These are phyloP conservation scores for Gnomoniopsis sp. DNA, from an alignment of 2,329 filamentous ascomycete genomes.

Conservation along the genomic window DNA sequence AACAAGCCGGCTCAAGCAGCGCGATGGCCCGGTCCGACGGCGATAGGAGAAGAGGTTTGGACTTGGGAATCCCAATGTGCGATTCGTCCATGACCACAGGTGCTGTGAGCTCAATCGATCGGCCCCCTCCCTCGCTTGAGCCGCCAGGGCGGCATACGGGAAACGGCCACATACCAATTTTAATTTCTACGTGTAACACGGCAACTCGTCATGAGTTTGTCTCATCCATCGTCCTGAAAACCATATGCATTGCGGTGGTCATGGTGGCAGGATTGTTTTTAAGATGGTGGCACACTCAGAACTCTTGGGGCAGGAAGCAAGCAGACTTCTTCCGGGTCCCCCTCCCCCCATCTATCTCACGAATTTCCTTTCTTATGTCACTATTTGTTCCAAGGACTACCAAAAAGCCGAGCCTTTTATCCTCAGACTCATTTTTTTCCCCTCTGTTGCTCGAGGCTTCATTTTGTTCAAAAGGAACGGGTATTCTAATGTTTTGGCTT, in stretches of 20 bases:
- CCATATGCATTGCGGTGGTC: too few species aligned
- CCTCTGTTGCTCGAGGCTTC: constrained; percentile 10
- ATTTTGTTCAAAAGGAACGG: constrained; percentile 5
- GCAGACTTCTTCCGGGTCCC: background rate
- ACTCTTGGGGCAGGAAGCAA: background rate
- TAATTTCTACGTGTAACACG: too few species aligned
- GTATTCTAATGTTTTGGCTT: constrained; percentile 6
- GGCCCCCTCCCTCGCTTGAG: background rate
- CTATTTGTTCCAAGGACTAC: background rate
- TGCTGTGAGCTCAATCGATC: background rate
- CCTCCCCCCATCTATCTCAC: background rate
- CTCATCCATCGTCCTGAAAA: too few species aligned
- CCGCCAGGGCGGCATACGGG: background rate
- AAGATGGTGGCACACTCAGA: background rate
- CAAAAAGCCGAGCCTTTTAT: background rate
- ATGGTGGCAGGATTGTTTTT: background rate
- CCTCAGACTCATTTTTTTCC: background rate
- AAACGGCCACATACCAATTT: too few species aligned
- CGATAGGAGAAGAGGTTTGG: constrained; percentile 28
- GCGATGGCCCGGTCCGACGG: constrained; percentile 37
- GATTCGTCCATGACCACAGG: background rate
- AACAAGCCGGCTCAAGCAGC: constrained; percentile 63
- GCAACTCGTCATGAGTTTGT: too few species aligned
- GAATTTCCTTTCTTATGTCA: constrained; percentile 10
- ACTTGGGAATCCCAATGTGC: constrained; percentile 1